Conservation (phyloP, 2,329 filamentous ascomycete genomes). For the Hypoxylon sp. region DNA sequence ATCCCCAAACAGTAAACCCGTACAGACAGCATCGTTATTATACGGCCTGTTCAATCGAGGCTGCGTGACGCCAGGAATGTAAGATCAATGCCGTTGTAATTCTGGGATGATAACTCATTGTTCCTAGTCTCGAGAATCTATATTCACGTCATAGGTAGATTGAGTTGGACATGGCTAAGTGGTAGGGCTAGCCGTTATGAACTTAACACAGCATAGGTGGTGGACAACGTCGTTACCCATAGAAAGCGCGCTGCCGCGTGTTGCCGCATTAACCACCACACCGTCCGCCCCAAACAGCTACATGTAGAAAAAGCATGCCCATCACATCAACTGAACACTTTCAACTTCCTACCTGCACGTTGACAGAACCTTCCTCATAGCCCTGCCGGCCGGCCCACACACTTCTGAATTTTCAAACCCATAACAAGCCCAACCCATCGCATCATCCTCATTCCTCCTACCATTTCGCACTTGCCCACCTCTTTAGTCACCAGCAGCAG, state of each 20-base stretch:
- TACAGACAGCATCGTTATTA: neutral
- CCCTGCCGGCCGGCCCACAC: neutral
- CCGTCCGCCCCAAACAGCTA: neutral
- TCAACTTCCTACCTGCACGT: neutral
- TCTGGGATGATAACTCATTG: neutral
- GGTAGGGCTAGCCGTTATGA: neutral
- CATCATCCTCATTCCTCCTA: neutral
- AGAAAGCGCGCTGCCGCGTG: neutral
- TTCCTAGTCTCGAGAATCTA: neutral
- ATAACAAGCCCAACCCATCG: neutral
- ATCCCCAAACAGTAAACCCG: neutral
- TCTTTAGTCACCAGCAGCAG: neutral
- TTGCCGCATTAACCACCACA: slow-evolving; percentile 2
- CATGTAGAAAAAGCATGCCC: neutral
- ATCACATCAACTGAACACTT: neutral
- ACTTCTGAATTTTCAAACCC: neutral
- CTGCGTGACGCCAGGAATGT: neutral
- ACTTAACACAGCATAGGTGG: neutral
- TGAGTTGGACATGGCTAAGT: neutral
- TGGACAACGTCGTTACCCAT: neutral
- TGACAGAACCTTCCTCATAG: neutral
- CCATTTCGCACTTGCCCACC: neutral
- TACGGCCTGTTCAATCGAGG: neutral
- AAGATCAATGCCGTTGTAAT: neutral
- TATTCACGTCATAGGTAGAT: neutral